phyloP scores from a whole-genome alignment of 192 early-diverging fungal species.

The Rhizoclosmatium globosum region DNA sequence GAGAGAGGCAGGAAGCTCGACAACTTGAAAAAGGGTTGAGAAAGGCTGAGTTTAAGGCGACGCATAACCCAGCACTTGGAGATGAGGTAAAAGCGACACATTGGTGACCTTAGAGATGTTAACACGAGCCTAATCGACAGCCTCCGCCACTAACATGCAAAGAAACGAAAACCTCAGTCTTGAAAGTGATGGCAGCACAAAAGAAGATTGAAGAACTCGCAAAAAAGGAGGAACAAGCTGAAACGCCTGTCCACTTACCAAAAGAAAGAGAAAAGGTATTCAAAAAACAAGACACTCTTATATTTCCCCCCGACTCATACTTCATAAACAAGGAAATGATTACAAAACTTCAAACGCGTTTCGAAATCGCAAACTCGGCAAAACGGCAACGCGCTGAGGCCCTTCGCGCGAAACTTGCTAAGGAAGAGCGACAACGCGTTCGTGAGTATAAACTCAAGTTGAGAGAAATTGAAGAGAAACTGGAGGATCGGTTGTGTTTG shows the following conservation, averaged over 20 bases:
- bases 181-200: background rate
- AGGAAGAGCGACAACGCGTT: slow-evolving; percentile 1
- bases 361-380: background rate
- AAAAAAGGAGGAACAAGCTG: background rate
- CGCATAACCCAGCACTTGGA: background rate
- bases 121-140: too few species aligned
- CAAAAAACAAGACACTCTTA: background rate
- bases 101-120: too few species aligned
- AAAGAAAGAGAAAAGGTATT: slow-evolving; percentile 16
- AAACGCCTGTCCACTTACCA: background rate
- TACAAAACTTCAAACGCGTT: slow-evolving; percentile 28
- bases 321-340: slow-evolving; percentile 14
- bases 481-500: slow-evolving; percentile 38
- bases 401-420: background rate
- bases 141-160: background rate
- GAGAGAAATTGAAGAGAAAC: slow-evolving; percentile 6
- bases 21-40: background rate
- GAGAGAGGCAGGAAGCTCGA: background rate
- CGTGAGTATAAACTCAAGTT: slow-evolving; percentile 27
- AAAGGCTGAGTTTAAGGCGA: slow-evolving; percentile 16
- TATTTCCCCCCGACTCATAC: background rate
- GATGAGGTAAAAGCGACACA: too few species aligned
- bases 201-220: background rate
- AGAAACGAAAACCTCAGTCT: slow-evolving; percentile 20
- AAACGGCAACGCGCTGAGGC: background rate